Percentiles rank a stretch among this genome's conserved stretches.
Evolutionary conservation across 108 stramenopile species (phyloP).

Genomic region (Cylindrotheca closterium): DNA sequence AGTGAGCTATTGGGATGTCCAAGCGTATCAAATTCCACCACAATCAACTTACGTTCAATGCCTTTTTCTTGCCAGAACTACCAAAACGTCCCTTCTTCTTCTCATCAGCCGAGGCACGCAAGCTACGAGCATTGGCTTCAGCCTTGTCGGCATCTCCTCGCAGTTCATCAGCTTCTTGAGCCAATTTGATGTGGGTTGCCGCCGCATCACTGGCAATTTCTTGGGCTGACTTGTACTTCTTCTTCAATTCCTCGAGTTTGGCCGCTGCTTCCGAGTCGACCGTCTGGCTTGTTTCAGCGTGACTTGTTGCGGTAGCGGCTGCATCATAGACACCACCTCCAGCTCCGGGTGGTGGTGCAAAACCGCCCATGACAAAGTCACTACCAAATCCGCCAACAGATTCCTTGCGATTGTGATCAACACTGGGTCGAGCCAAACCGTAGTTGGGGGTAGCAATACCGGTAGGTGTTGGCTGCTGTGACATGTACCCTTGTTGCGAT

Average conservation of each 20-base stretch:
- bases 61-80: conserved; percentile 51
- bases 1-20: neutral
- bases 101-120: conserved; percentile 36
- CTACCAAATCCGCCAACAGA: conserved; percentile 25
- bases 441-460: conserved; percentile 13
- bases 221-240: conserved; percentile 50
- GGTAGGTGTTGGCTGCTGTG: conserved; percentile 5
- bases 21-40: neutral
- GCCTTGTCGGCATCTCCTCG: conserved; percentile 60
- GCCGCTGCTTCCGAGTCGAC: conserved; percentile 28
- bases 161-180: conserved; percentile 52
- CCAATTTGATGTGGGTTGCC: conserved; percentile 41
- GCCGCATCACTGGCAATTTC: conserved; percentile 53
- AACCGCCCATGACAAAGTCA: conserved; percentile 47
- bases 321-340: conserved; percentile 20
- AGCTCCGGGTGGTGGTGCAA: conserved; percentile 16
- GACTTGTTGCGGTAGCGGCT: conserved; percentile 19
- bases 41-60: conserved; percentile 20
- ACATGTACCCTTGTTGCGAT: conserved; percentile 1
- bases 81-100: conserved; percentile 70
- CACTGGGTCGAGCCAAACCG: conserved; percentile 5
- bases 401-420: conserved; percentile 4
- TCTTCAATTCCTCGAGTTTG: conserved; percentile 49
- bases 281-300: conserved; percentile 20
- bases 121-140: conserved; percentile 42